phyloP scores from a whole-genome alignment of 345 rosid genomes.

The Hypericum androsaemum region DNA sequence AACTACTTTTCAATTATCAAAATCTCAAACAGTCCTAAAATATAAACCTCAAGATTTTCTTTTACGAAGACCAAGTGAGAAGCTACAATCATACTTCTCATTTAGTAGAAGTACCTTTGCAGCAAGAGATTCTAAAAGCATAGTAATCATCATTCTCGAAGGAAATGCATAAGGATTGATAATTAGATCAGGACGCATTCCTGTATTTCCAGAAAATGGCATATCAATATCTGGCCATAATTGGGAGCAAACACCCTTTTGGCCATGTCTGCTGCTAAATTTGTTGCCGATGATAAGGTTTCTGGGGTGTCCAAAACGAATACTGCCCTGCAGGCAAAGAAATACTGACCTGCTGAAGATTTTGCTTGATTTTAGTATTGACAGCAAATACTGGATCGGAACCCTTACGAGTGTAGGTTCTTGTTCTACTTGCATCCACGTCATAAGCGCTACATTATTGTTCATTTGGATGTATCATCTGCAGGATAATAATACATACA shows the following conservation, averaged over 20 bases:
- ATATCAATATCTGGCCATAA: constrained; percentile 93
- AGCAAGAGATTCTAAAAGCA: constrained; percentile 94
- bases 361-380: constrained; percentile 56
- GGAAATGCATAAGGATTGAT: constrained; percentile 99
- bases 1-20: too few relatives aligned
- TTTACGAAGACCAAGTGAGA: neutral
- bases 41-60: too few relatives aligned
- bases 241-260: constrained; percentile 98
- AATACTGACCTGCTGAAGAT: constrained; percentile 59
- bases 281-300: constrained; percentile 91
- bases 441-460: constrained; percentile 64
- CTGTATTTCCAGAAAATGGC: constrained; percentile 94
- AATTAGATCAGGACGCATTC: constrained; percentile 97
- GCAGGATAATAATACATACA: constrained; percentile 15
- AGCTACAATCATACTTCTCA: neutral
- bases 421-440: constrained; percentile 32
- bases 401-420: constrained; percentile 42
- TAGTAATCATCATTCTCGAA: constrained; percentile 93
- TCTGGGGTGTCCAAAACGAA: constrained; percentile 84
- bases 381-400: constrained; percentile 60
- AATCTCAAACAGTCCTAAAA: too few relatives aligned
- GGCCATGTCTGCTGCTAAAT: constrained; percentile 98
- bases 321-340: constrained; percentile 46
- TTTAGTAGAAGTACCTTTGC: constrained; percentile 56
- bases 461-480: constrained; percentile 60